phyloP scores from a whole-genome alignment of 306 rosid species.

The Prunus mira region DNA sequence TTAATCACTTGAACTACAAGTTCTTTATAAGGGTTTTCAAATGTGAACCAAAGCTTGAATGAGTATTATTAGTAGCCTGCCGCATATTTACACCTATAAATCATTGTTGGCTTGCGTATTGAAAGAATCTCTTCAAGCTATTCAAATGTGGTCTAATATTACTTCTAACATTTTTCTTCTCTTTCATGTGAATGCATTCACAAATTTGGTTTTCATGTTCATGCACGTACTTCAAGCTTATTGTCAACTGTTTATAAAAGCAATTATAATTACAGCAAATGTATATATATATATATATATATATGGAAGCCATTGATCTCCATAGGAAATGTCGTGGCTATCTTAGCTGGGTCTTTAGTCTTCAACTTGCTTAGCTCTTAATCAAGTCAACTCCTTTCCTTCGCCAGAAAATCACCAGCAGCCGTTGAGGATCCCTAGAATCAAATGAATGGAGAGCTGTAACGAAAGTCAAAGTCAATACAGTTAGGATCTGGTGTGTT shows the following conservation, averaged over 20 bases:
- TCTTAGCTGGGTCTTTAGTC: neutral
- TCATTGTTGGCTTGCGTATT: neutral
- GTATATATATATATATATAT: neutral
- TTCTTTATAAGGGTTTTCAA: too few relatives aligned
- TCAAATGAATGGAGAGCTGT: neutral
- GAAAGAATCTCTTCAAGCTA: neutral
- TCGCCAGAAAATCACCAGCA: neutral
- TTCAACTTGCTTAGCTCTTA: neutral
- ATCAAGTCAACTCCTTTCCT: neutral
- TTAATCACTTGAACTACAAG: too few relatives aligned
- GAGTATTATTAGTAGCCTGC: too few relatives aligned
- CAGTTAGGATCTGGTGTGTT: neutral
- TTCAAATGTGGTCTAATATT: too few relatives aligned
- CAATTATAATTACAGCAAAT: neutral
- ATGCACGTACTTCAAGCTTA: neutral
- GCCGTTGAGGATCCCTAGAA: neutral
- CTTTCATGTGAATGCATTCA: neutral
- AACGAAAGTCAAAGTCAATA: neutral
- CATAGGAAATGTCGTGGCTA: neutral
- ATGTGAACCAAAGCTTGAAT: too few relatives aligned
- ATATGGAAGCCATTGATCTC: neutral
- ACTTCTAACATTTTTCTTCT: neutral
- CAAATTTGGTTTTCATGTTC: neutral
- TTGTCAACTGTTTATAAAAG: neutral
- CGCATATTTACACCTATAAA: too few relatives aligned